phyloP scores from a whole-genome alignment of 1,284 basidiomycete genomes.

The Fomes fomentarius region DNA sequence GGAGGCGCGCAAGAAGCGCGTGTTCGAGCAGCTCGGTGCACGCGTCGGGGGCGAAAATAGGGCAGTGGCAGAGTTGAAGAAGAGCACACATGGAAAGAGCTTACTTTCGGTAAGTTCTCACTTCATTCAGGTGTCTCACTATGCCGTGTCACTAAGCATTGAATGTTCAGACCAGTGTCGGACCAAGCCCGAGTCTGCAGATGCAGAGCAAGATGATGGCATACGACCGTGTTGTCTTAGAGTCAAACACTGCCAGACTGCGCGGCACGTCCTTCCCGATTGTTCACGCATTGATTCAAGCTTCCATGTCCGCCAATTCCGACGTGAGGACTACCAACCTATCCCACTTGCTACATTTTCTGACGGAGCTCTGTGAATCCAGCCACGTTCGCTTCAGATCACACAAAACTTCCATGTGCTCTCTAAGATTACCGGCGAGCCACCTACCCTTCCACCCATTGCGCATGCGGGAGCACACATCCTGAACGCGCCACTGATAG shows the following conservation, averaged over 20 bases:
- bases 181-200: conserved; percentile 64
- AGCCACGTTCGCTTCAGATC: conserved; percentile 60
- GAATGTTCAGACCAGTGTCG: conserved; percentile 46
- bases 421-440: conserved; percentile 70
- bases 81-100: conserved; percentile 60
- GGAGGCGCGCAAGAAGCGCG: conserved; percentile 87
- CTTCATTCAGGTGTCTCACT: conserved; percentile 42
- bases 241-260: conserved; percentile 74
- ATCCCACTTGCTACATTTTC: no score
- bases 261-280: conserved; percentile 77
- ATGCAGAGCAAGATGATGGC: conserved; percentile 95
- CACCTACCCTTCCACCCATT: conserved; percentile 66
- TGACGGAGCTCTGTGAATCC: background rate
- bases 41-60: conserved; percentile 57
- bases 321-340: conserved; percentile 48
- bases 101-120: conserved; percentile 50
- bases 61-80: conserved; percentile 60
- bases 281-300: conserved; percentile 69
- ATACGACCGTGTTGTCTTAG: conserved; percentile 82
- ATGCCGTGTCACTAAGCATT: background rate
- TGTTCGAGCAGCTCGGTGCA: conserved; percentile 89
- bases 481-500: conserved; percentile 72
- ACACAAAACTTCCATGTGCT: conserved; percentile 74
- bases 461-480: conserved; percentile 80
- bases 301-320: conserved; percentile 55